A percentile compares a stretch with the other conserved stretches of the same genome.
Evolutionary conservation across 2,329 filamentous ascomycete genomes (phyloP).

Genomic region (Pestalotiopsis sp.): DNA sequence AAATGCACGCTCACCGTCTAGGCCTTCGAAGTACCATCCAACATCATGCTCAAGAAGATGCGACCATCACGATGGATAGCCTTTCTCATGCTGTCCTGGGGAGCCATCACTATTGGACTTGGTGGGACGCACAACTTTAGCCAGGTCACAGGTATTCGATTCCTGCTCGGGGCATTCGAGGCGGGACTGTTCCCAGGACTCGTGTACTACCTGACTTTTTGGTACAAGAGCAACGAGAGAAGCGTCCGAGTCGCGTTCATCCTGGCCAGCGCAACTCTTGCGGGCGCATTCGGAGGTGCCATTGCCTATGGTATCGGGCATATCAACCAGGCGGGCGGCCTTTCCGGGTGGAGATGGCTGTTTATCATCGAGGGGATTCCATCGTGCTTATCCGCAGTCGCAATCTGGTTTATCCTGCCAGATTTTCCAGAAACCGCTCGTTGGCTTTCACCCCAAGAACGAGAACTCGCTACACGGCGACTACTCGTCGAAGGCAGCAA

Average conservation of each 20-base stretch:
- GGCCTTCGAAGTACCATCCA: conserved; percentile 67
- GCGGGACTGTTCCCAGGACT: conserved; percentile 72
- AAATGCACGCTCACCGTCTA: not conserved
- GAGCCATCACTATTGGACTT: conserved; percentile 67
- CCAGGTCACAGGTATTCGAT: conserved; percentile 66
- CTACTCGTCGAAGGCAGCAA: conserved; percentile 51
- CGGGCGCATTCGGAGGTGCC: conserved; percentile 75
- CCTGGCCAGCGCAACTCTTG: conserved; percentile 67
- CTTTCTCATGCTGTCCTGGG: conserved; percentile 69
- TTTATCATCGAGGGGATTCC: conserved; percentile 47
- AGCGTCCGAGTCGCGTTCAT: conserved; percentile 74
- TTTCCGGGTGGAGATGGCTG: conserved; percentile 74
- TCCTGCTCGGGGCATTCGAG: conserved; percentile 71
- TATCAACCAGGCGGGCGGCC: conserved; percentile 65
- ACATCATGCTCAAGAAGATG: conserved; percentile 67
- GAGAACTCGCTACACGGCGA: conserved; percentile 51
- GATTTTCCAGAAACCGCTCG: conserved; percentile 67
- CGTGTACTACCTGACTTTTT: conserved; percentile 71
- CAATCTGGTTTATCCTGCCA: conserved; percentile 63
- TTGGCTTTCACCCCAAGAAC: conserved; percentile 64
- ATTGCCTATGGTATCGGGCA: conserved; percentile 75
- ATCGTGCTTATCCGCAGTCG: conserved; percentile 55
- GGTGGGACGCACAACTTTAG: conserved; percentile 65
- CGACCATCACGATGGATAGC: conserved; percentile 66
- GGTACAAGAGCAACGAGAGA: conserved; percentile 72